Base-by-base conservation (phyloP, 2,329 filamentous ascomycete genomes). In the Verticillium albo-atrum region DNA sequence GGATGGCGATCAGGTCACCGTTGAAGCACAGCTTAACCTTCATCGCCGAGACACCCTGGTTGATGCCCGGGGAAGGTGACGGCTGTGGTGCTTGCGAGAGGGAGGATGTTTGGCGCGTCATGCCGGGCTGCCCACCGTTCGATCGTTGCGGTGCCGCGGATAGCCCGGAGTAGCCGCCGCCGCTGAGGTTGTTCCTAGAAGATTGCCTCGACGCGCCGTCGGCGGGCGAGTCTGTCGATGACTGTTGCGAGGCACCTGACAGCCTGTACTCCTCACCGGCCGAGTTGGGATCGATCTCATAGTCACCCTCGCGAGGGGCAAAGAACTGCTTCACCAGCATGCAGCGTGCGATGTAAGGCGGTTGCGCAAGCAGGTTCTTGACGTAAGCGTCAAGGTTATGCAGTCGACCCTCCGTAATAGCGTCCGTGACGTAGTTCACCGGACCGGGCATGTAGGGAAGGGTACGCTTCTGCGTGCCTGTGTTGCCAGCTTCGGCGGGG, bases 371-470 rank as follows among this genome's bases (percentile, higher is more conserved):
- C 25, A 99, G 81, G 68, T 95, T 94, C 76, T 96, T 96, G 67
- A 99, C 92, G 69, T 99, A 99, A 56, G 94, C 91, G 69, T 99
- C 93, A 42, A 99, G 79, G 71, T 96, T 97, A 72, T 95, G 91
- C 61, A 95, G 86, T 65, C 95, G 87, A 28, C 92, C 93, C 70
- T 97, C 93, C 20, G 93, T 97, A 68, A 99, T 97, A 35, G 91
- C 91, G 71, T 98, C 94, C n/a, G 94, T 99, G 59, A 98, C 94
- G 74, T 96, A 97, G 65, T 93, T 96, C 62, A 99, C 94, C 3
- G 95, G 95, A 6, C 95, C 95, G 10, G 95, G 95, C 95, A 99
- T 99, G 73, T 96, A 98, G 2, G 95, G 95, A 14, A 99, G 77
- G 9, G 89, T 92, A 59, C 95, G 89, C 70, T 89, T 88, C 69